Conservation (phyloP, 2,329 filamentous ascomycete genomes). For the Calonectria ilicicola region DNA sequence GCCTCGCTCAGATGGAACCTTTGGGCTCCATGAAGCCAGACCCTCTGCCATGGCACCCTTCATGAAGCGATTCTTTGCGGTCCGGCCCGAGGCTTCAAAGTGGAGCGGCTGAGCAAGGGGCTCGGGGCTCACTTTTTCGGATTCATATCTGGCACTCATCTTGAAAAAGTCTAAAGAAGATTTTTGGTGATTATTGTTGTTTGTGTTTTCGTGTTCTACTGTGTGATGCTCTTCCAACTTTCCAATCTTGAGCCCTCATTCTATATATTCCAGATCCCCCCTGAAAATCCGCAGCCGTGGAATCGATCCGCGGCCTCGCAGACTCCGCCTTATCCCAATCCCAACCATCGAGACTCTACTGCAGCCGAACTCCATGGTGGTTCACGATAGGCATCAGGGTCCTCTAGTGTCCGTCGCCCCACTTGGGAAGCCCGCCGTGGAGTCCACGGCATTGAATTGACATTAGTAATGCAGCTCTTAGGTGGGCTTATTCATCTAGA, state of each 20-base stretch:
- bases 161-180: not conserved
- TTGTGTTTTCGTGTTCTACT: not conserved
- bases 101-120: conserved; percentile 57
- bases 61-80: conserved; percentile 73
- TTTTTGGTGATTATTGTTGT: not conserved
- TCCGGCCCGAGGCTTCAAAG: conserved; percentile 56
- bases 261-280: not conserved
- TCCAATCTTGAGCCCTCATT: not conserved
- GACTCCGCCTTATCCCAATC: conserved; percentile 2
- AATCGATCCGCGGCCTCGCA: not conserved
- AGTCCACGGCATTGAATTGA: conserved; percentile 18
- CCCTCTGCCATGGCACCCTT: conserved; percentile 77
- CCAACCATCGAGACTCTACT: not conserved
- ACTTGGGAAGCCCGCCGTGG: conserved; percentile 17
- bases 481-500: conserved; percentile 22
- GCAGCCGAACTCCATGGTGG: not conserved
- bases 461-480: conserved; percentile 26
- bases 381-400: not conserved
- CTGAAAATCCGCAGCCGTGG: conserved; percentile 1
- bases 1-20: conserved; percentile 61
- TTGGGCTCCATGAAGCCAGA: conserved; percentile 70
- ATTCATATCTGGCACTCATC: conserved; percentile 35
- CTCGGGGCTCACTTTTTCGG: conserved; percentile 28
- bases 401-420: not conserved
- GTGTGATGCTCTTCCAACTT: not conserved